Conservation (phyloP, 768 basidiomycete species). For the Mycena kentingensis region DNA sequence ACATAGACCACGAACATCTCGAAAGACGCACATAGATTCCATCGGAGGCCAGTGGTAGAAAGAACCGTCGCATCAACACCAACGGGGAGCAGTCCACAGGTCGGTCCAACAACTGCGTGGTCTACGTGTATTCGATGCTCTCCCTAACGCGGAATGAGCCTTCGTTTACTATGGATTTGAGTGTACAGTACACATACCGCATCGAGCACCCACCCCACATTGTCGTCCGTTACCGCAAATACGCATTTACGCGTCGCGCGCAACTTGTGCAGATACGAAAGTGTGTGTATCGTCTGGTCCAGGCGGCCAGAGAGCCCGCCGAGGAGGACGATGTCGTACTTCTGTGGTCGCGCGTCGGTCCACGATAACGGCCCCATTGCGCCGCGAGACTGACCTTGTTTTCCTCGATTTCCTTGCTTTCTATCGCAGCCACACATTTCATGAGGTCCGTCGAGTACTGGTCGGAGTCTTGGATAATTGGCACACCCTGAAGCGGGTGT, state of each 20-base stretch:
- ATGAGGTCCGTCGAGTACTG: conserved; percentile 92
- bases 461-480: conserved; percentile 64
- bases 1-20: background rate
- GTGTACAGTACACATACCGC: conserved; percentile 45
- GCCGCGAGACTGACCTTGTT: conserved; percentile 37
- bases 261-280: conserved; percentile 83
- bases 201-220: conserved; percentile 87
- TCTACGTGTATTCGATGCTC: conserved; percentile 79
- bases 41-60: conserved; percentile 82
- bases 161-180: background rate
- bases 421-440: conserved; percentile 79
- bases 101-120: conserved; percentile 73
- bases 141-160: conserved; percentile 53
- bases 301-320: conserved; percentile 90
- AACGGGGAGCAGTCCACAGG: conserved; percentile 93
- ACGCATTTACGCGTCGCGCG: conserved; percentile 58
- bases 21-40: conserved; percentile 75
- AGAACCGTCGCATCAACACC: conserved; percentile 76
- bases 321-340: conserved; percentile 74
- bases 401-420: conserved; percentile 54
- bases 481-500: conserved; percentile 57
- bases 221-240: conserved; percentile 88
- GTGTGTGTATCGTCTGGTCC: conserved; percentile 91
- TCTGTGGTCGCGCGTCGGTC: conserved; percentile 18
- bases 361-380: background rate